These are phyloP conservation scores for Gossypium aridum DNA, from an alignment of 441 rosid species.

Conservation along the genomic window DNA sequence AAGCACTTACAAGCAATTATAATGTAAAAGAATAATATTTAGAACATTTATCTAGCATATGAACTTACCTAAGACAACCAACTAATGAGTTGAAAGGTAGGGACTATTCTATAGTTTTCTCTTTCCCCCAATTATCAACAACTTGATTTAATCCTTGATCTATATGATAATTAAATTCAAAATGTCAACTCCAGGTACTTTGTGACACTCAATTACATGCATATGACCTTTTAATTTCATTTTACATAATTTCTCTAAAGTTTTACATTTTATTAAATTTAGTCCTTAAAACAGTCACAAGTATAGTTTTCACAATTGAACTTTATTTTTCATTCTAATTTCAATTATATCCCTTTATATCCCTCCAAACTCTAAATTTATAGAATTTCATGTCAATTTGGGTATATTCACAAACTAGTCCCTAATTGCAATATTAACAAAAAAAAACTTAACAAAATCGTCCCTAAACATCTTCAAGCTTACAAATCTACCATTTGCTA, in stretches of 20 bases:
- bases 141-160: background rate
- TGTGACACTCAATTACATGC: background rate
- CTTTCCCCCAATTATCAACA: background rate
- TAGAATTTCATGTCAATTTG: too few relatives aligned
- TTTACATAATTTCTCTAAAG: background rate
- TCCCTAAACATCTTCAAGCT: background rate
- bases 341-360: background rate
- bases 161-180: too few relatives aligned
- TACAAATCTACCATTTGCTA: background rate
- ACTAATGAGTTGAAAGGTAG: background rate
- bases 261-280: too few relatives aligned
- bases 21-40: too few relatives aligned
- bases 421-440: background rate
- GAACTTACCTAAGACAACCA: background rate
- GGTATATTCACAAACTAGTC: background rate
- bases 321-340: background rate
- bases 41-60: background rate
- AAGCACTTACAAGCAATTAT: background rate
- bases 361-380: background rate
- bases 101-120: too few relatives aligned
- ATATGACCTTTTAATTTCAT: background rate
- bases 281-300: background rate
- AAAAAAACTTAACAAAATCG: background rate
- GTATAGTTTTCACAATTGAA: background rate
- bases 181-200: background rate